Conservation (phyloP, 1,284 basidiomycete genomes). For the Sphaerobolus stellatus region DNA sequence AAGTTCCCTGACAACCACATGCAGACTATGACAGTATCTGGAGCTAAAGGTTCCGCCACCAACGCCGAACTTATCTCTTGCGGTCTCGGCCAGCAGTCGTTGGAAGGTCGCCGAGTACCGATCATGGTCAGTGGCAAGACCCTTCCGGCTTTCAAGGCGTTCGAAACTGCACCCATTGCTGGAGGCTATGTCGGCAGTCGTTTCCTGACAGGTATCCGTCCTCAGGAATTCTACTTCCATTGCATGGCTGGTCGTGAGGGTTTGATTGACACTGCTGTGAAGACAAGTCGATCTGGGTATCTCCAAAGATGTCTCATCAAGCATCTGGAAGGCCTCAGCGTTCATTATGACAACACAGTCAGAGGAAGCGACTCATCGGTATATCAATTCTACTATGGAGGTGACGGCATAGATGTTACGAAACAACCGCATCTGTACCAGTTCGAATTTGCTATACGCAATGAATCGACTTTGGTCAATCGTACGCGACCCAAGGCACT, state of each 20-base stretch:
- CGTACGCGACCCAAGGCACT: slow-evolving; percentile 70
- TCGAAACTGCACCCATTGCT: slow-evolving; percentile 95
- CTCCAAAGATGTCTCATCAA: slow-evolving; percentile 98
- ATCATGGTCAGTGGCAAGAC: slow-evolving; percentile 99
- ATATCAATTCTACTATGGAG: slow-evolving; percentile 97
- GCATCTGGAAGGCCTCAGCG: slow-evolving; percentile 93
- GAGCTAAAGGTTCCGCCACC: slow-evolving; percentile 97
- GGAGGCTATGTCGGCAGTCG: slow-evolving; percentile 99
- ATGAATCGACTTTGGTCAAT: slow-evolving; percentile 79
- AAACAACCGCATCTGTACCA: slow-evolving; percentile 90
- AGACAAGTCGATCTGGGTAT: slow-evolving; percentile 98
- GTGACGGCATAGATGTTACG: slow-evolving; percentile 95
- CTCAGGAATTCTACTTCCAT: slow-evolving; percentile 99
- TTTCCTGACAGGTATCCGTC: slow-evolving; percentile 97
- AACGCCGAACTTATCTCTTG: slow-evolving; percentile 99
- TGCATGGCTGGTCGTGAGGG: slow-evolving; percentile 99
- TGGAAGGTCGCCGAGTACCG: slow-evolving; percentile 97
- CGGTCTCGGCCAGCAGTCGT: slow-evolving; percentile 93
- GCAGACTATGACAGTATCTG: slow-evolving; percentile 99
- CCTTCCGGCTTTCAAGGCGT: slow-evolving; percentile 93
- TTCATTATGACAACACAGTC: slow-evolving; percentile 98
- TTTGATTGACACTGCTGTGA: slow-evolving; percentile 98
- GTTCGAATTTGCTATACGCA: slow-evolving; percentile 92
- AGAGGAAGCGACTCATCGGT: slow-evolving; percentile 92
- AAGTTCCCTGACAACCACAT: slow-evolving; percentile 99